phyloP scores from a whole-genome alignment of 2,329 filamentous ascomycete species.

The Nannizzia gypsea region DNA sequence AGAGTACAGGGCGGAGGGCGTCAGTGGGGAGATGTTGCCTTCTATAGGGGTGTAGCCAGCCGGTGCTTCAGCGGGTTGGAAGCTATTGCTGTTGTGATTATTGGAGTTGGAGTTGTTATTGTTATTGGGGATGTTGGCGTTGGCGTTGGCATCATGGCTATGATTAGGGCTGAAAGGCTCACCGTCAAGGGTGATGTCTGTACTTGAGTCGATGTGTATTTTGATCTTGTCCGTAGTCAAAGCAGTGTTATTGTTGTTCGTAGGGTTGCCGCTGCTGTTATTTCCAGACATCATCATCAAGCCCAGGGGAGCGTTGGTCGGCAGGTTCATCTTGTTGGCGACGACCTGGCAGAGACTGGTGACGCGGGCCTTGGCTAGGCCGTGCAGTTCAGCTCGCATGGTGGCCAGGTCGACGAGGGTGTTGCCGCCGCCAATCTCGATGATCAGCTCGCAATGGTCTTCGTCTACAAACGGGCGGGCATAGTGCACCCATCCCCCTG shows the following conservation, averaged over 20 bases:
- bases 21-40: not conserved
- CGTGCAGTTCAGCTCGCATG: constrained; percentile 59
- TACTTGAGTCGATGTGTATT: constrained; percentile 46
- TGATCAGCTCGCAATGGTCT: constrained; percentile 56
- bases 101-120: not conserved
- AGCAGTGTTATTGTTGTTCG: constrained; percentile 57
- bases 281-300: constrained; percentile 56
- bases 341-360: constrained; percentile 66
- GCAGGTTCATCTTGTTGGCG: constrained; percentile 64
- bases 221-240: constrained; percentile 52
- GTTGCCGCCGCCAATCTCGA: constrained; percentile 63
- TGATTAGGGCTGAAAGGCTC: constrained; percentile 14
- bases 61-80: not conserved
- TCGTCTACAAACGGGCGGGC: constrained; percentile 78
- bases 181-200: constrained; percentile 33
- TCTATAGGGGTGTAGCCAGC: not conserved
- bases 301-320: constrained; percentile 48
- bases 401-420: constrained; percentile 45
- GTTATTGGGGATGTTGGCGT: not conserved
- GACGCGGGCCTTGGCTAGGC: constrained; percentile 57
- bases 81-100: not conserved
- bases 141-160: not conserved
- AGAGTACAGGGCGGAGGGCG: not conserved
- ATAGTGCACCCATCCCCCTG: constrained; percentile 57
- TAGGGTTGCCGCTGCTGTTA: constrained; percentile 40